phyloP scores from a whole-genome alignment of 306 rosid genomes.

The Amphicarpaea edgeworthii region DNA sequence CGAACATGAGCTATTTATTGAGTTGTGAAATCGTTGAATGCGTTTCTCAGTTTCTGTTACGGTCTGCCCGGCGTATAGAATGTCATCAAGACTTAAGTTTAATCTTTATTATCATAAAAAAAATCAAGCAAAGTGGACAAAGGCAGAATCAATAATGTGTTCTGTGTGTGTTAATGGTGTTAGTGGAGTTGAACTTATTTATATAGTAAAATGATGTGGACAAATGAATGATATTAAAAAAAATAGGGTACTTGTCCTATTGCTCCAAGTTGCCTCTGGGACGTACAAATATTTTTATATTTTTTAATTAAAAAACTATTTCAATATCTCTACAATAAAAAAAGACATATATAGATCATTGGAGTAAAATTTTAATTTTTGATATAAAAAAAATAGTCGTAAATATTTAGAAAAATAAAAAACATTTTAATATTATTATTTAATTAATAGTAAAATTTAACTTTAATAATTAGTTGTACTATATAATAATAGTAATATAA shows the following conservation, averaged over 20 bases:
- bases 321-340: background rate
- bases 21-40: slow-evolving; percentile 4
- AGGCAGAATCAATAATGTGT: no score
- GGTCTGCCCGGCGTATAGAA: no score
- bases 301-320: background rate
- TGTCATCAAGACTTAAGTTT: no score
- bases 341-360: background rate
- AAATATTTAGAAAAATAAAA: background rate
- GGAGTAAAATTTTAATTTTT: no score
- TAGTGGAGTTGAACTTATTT: slow-evolving; percentile 9
- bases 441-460: background rate
- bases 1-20: background rate
- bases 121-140: no score
- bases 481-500: no score
- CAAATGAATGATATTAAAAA: background rate
- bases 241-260: background rate
- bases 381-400: background rate
- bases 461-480: background rate
- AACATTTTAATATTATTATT: background rate
- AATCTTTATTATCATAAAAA: no score
- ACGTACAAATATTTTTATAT: background rate
- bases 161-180: no score
- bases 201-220: background rate
- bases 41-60: no score
- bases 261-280: background rate